Evolutionary conservation across 345 rosid species (phyloP), one percentile per base, ranked within the genome.

Genomic region (Hibiscus syriacus): DNA sequence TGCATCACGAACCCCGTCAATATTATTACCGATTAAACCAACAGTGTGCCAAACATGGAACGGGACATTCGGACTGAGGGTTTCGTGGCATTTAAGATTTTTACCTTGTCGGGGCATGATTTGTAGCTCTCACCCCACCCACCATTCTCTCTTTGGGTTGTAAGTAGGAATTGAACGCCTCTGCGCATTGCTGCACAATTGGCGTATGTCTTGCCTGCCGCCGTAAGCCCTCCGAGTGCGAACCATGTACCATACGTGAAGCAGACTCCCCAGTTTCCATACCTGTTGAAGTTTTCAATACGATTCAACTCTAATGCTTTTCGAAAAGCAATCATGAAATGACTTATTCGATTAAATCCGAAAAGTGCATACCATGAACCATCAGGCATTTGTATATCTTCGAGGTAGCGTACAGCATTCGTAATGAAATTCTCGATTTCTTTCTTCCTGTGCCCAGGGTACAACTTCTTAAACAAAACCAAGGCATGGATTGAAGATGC

Each of bases 41-140:
- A 30, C 2, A 7, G 38, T 23, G 39, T 17, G 11, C 9, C 1
- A 30, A 17, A 17, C 14, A 58, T 32, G 14, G 16, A n/a, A 57
- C 43, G 32, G 6, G 41, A 26, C 59, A 26, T 1, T 12, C 2
- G 19, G 48, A 43, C 2, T 12, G 14, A 14, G 12, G 12, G 6
- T 43, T 23, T 2, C 5, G 0, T 55, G 22, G 5, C 59, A 55
- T 6, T 13, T 4, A 29, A 50, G 30, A 13, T 13, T 6, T n/a
- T 32, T 43, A 82, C 87, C 83, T 73, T 70, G 2, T 78, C 70
- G n/a, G 84, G 85, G 66, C 90, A 87, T 61, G 90, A 85, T 49
- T 74, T 74, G 46, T 73, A 79, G 79, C 84, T 84, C 72, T 84
- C 91, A 16, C 85, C 86, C 88, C 86, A 86, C 4, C 88, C 88